Evolutionary conservation across 1,139 yeast genomes (phyloP), one percentile per base, ranked within the genome.

Genomic region (Saccharomyces hybrid): DNA sequence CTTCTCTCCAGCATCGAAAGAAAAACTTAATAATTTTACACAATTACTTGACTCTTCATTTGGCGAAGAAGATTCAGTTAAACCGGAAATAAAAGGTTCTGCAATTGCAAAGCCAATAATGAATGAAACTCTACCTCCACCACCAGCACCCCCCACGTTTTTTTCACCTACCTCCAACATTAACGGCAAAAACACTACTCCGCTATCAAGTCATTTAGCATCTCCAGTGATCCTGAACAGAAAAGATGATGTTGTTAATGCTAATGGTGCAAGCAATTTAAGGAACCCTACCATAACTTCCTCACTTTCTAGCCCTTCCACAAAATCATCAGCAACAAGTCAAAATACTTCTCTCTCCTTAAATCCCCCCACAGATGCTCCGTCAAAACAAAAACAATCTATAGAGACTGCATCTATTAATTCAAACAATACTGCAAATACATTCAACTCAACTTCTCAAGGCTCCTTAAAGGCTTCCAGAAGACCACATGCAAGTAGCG

Each of bases 1-100:
- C 16, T 62, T 65, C 51, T 67, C 70, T 2, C 68, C 69, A 6
- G 57, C 62, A 9, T 63, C 68, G 1, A 62, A 60, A 38, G 64
- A 58, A 9, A 65, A 64, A 29, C 47, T 66, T 42, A 59, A 57
- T 44, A 62, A 58, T 42, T 65, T 65, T 51, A 59, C 67, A 1
- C 64, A 66, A 24, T 58, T 64, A 54, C 48, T 67, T 27, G 65
- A 65, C 32, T 57, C 60, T 28, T 60, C 66, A 3, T 66, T 66
- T 51, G 66, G 62, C 6, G 62, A 62, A 31, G 58, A 54, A 27
- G 58, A 57, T 38, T 27, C 49, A 14, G 47, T 42, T 27, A 32
- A 44, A 47, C 7, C 49, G 9, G 47, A 50, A 21, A 38, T 31
- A 24, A 44, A 42, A 31, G 42, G 51, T 14, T 51, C 53, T 8